phyloP scores from a whole-genome alignment of 768 basidiomycete genomes.

The Cyathus striatus region DNA sequence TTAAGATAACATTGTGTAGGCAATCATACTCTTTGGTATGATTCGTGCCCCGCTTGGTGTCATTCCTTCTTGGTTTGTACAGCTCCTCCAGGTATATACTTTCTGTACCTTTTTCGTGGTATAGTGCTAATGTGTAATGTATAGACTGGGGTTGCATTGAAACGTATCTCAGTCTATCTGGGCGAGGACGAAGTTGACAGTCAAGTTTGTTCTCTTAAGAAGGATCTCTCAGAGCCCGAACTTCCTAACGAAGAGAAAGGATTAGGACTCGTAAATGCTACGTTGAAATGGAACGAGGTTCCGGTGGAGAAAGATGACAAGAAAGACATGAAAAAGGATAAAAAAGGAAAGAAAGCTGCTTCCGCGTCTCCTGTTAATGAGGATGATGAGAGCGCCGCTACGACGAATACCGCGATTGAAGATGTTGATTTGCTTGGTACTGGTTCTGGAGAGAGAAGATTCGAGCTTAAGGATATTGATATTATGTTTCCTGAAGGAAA shows the following conservation, averaged over 20 bases:
- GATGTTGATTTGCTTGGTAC: conserved; percentile 11
- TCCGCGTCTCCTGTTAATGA: conserved; percentile 5
- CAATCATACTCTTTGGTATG: conserved; percentile 85
- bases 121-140: background rate
- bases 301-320: conserved; percentile 16
- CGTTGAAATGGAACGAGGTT: conserved; percentile 60
- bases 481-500: conserved; percentile 69
- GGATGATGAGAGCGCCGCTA: background rate
- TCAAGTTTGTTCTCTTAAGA: conserved; percentile 64
- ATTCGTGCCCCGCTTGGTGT: conserved; percentile 72
- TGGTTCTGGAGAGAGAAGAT: conserved; percentile 38
- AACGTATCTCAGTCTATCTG: conserved; percentile 64
- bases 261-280: conserved; percentile 54
- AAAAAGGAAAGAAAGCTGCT: conserved; percentile 10
- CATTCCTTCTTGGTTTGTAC: conserved; percentile 76
- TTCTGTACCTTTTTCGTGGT: background rate
- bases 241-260: conserved; percentile 30
- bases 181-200: conserved; percentile 66
- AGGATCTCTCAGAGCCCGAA: conserved; percentile 20
- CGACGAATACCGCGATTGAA: background rate
- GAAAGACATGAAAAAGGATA: conserved; percentile 15
- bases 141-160: conserved; percentile 57
- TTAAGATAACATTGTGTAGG: conserved; percentile 21
- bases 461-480: conserved; percentile 63
- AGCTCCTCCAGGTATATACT: conserved; percentile 53